Percentiles rank a stretch among this genome's conserved stretches.
phyloP scores from a whole-genome alignment of 495 filamentous ascomycete genomes.

The Aspergillus steynii region DNA sequence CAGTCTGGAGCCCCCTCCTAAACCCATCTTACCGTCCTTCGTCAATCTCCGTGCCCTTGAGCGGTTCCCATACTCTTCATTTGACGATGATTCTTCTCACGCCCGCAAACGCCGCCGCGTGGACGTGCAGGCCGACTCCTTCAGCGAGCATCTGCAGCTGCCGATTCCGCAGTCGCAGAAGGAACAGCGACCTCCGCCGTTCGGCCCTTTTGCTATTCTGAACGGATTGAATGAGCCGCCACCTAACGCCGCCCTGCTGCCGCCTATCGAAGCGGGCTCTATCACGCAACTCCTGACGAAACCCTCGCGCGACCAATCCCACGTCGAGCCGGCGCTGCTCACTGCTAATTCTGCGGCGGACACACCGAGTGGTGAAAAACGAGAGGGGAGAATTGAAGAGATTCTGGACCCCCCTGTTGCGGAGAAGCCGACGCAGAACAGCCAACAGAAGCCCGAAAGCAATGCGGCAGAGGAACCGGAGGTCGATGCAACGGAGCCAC shows the following conservation, averaged over 20 bases:
- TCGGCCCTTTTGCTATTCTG: conserved; percentile 62
- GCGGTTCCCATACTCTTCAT: conserved; percentile 44
- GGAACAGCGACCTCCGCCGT: conserved; percentile 49
- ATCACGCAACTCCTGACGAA: conserved; percentile 44
- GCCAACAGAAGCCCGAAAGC: conserved; percentile 16
- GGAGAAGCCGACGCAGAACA: conserved; percentile 21
- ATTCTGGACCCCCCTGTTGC: conserved; percentile 35
- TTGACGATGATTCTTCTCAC: conserved; percentile 41
- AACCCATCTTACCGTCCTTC: conserved; percentile 47
- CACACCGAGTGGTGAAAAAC: conserved; percentile 29
- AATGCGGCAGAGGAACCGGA: conserved; percentile 12
- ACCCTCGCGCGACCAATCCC: conserved; percentile 29
- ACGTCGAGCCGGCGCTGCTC: conserved; percentile 26
- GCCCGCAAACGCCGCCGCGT: conserved; percentile 44
- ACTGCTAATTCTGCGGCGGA: conserved; percentile 28
- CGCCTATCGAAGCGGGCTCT: conserved; percentile 64
- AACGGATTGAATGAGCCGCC: conserved; percentile 77
- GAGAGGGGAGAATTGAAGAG: conserved; percentile 41
- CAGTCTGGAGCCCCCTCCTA: conserved; percentile 38
- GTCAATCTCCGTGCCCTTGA: conserved; percentile 50
- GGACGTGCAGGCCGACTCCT: conserved; percentile 44
- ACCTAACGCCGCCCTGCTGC: conserved; percentile 69
- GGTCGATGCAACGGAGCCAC: conserved; percentile 1
- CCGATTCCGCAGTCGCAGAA: conserved; percentile 49
- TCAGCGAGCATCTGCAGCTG: conserved; percentile 52